Percentiles rank a stretch among this genome's conserved stretches.
phyloP scores from a whole-genome alignment of 2,329 filamentous ascomycete genomes.

The Colletotrichum liaoningense region DNA sequence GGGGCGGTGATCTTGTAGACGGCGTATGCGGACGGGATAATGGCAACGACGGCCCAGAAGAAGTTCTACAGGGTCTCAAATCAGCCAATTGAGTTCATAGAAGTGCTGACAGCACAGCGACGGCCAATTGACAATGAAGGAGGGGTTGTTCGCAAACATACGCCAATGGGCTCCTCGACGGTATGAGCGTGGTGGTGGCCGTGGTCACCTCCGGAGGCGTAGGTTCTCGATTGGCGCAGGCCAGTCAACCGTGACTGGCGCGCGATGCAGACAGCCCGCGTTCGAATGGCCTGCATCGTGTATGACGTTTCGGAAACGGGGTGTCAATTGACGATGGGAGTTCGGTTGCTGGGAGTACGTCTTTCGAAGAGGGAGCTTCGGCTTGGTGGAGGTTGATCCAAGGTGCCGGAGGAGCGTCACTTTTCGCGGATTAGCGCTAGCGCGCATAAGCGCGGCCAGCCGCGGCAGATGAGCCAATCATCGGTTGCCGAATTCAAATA shows the following conservation, averaged over 20 bases:
- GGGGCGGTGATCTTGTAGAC: conserved; percentile 63
- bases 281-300: conserved; percentile 52
- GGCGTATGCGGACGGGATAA: conserved; percentile 56
- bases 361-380: conserved; percentile 29
- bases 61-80: conserved; percentile 36
- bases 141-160: conserved; percentile 50
- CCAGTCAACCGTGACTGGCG: conserved; percentile 48
- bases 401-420: conserved; percentile 30
- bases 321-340: conserved; percentile 31
- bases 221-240: conserved; percentile 56
- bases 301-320: conserved; percentile 17
- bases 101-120: background rate
- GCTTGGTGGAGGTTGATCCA: conserved; percentile 26
- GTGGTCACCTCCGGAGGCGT: conserved; percentile 64
- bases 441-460: background rate
- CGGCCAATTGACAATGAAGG: background rate
- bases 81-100: background rate
- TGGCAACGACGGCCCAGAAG: conserved; percentile 59
- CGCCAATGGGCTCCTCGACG: conserved; percentile 66
- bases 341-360: conserved; percentile 3
- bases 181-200: conserved; percentile 56
- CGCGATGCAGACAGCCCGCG: conserved; percentile 49
- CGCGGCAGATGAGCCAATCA: conserved; percentile 27
- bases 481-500: conserved; percentile 36
- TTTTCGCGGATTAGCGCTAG: conserved; percentile 28